phyloP scores from a whole-genome alignment of 345 rosid genomes.

The Eucalyptus marginata region DNA sequence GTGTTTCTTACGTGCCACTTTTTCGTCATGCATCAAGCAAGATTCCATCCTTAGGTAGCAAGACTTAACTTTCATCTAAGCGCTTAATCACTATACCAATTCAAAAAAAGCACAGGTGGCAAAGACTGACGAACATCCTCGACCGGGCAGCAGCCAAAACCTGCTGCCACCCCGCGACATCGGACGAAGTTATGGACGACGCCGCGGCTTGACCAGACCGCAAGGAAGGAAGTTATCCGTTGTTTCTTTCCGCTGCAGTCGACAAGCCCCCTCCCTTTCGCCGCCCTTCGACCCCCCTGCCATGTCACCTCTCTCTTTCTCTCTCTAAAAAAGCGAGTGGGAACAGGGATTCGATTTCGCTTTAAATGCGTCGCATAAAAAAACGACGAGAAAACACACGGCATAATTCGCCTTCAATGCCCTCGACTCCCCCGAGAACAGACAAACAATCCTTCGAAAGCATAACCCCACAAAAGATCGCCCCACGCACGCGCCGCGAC shows the following conservation, averaged over 20 bases:
- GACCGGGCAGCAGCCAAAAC: not conserved
- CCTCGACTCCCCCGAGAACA: not conserved
- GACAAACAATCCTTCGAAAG: constrained; percentile 31
- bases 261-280: not conserved
- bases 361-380: not conserved
- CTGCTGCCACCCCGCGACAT: not conserved
- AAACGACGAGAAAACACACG: not conserved
- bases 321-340: not conserved
- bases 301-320: not conserved
- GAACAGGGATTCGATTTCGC: not conserved
- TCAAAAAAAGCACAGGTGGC: not conserved
- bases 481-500: constrained; percentile 30
- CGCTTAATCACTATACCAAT: too few species aligned
- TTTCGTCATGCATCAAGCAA: fast-evolving
- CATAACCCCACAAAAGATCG: not conserved
- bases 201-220: not conserved
- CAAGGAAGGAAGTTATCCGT: not conserved
- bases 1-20: not conserved
- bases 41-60: fast-evolving
- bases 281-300: constrained; percentile 6
- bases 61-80: too few species aligned
- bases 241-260: not conserved
- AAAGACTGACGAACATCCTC: not conserved
- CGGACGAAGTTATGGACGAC: not conserved
- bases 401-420: constrained; percentile 3